Conservation (phyloP, 441 rosid species). For the Pelargonium myrrhifolium region DNA sequence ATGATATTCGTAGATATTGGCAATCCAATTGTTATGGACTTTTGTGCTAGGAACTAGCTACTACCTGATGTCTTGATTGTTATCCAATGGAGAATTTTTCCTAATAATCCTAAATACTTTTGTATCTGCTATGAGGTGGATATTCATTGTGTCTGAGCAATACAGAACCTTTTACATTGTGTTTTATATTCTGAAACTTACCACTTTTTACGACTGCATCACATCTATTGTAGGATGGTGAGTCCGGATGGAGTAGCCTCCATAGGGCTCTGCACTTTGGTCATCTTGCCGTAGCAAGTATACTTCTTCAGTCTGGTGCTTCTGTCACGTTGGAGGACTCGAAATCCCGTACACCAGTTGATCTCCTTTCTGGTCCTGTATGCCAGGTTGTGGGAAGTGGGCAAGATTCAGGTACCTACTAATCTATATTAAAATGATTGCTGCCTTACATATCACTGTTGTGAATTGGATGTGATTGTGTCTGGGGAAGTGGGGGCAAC, state of each 20-base stretch:
- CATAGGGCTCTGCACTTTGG: constrained; percentile 98
- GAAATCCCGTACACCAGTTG: constrained; percentile 70
- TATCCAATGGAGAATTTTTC: neutral
- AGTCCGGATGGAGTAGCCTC: constrained; percentile 98
- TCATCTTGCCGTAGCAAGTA: constrained; percentile 93
- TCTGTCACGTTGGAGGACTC: constrained; percentile 66
- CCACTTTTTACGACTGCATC: neutral
- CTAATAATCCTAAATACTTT: neutral
- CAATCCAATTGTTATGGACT: neutral
- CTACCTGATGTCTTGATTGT: neutral
- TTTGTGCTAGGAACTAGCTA: constrained; percentile 3
- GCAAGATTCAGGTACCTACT: constrained; percentile 46
- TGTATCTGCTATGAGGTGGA: neutral
- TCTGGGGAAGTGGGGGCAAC: constrained; percentile 10
- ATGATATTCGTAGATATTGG: neutral
- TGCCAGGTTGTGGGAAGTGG: constrained; percentile 50
- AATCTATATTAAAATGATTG: constrained; percentile 16
- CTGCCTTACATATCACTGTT: constrained; percentile 3
- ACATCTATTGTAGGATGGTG: constrained; percentile 73
- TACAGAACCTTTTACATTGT: neutral
- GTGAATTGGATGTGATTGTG: constrained; percentile 6
- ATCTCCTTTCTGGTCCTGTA: constrained; percentile 92
- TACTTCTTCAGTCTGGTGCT: constrained; percentile 76
- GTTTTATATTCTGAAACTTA: neutral
- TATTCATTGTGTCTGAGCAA: neutral